A percentile compares a stretch with the other conserved stretches of the same genome.
These are phyloP conservation scores for Digitaria exilis DNA, from an alignment of 202 grass and related monocot species.

Conservation along the genomic window DNA sequence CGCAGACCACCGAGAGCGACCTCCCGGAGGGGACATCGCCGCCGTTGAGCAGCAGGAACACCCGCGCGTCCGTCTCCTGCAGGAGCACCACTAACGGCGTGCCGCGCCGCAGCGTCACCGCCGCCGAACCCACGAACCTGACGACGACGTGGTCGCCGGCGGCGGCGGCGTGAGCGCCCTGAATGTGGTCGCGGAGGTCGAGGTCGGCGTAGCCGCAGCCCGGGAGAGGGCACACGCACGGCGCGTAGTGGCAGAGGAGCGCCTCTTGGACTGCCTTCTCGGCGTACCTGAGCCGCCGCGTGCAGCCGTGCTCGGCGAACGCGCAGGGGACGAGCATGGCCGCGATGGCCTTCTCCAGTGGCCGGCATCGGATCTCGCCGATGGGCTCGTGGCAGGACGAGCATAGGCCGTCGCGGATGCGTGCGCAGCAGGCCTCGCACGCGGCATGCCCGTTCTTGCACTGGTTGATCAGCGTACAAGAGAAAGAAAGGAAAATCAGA, in stretches of 20 bases:
- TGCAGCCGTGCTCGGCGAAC: not conserved
- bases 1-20: constrained; percentile 22
- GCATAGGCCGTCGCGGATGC: not conserved
- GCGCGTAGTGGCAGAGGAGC: not conserved
- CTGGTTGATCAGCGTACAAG: not conserved
- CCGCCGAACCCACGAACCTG: not conserved
- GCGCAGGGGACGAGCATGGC: not conserved
- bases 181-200: not conserved
- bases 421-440: not conserved
- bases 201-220: not conserved
- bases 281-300: not conserved
- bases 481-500: not conserved
- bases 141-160: not conserved
- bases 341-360: not conserved
- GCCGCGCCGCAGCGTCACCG: not conserved
- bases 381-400: not conserved
- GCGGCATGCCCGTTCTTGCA: constrained; percentile 28
- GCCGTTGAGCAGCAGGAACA: constrained; percentile 30
- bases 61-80: not conserved
- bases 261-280: constrained; percentile 16
- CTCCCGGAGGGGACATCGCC: not conserved
- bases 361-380: constrained; percentile 10
- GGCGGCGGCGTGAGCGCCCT: not conserved
- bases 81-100: constrained; percentile 14
- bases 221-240: not conserved